These are phyloP conservation scores for Mortierella sp. DNA, from an alignment of 371 early-diverging fungal genomes.

Conservation along the genomic window DNA sequence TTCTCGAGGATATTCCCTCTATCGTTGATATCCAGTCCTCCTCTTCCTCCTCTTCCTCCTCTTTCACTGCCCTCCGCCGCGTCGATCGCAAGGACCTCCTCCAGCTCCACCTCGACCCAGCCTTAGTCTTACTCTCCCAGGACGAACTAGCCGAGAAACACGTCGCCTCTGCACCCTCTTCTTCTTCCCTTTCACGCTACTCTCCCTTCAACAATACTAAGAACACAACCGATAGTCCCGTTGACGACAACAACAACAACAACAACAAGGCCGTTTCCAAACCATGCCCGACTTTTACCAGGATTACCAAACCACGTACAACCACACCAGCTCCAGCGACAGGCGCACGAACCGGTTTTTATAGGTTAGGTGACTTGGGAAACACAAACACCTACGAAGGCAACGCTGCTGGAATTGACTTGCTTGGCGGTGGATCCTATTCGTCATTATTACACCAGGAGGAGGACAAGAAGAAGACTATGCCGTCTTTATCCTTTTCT, in stretches of 20 bases:
- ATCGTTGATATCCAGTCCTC: neutral
- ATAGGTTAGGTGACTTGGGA: slow-evolving; percentile 13
- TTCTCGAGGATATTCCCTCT: neutral
- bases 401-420: neutral
- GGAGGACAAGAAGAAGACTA: neutral
- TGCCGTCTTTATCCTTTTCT: slow-evolving; percentile 8
- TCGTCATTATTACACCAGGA: slow-evolving; percentile 16
- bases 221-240: neutral
- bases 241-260: neutral
- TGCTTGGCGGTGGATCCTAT: neutral
- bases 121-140: neutral
- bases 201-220: neutral
- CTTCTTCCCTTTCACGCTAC: neutral
- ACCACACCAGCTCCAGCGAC: neutral
- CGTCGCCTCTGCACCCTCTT: slow-evolving; percentile 4
- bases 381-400: neutral
- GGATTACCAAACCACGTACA: slow-evolving; percentile 27
- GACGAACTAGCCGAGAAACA: slow-evolving; percentile 12
- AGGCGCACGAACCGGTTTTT: neutral
- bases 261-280: slow-evolving; percentile 7
- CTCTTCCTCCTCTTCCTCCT: neutral
- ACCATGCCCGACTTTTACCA: slow-evolving; percentile 37
- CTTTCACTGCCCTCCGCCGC: slow-evolving; percentile 23
- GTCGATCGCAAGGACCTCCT: slow-evolving; percentile 16
- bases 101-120: slow-evolving; percentile 9